Base-by-base conservation (phyloP, 2,329 filamentous ascomycete genomes). In the Neofusicoccum parvum region DNA sequence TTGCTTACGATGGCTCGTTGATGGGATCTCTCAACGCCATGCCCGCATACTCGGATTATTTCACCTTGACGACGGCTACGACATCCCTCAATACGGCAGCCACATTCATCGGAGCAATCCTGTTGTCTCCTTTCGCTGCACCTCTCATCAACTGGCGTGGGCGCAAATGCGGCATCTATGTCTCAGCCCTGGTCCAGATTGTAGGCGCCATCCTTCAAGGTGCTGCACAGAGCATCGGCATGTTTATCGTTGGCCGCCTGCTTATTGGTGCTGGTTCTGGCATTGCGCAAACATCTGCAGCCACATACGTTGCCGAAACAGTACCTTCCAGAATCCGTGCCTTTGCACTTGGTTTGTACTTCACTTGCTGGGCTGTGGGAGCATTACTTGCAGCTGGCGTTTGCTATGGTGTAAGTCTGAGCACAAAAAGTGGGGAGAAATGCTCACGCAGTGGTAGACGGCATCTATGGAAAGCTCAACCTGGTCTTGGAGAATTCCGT, bases 401-500 rank as follows among this genome's bases (percentile, higher is more conserved):
- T 15, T 59, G 62, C 32, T 67, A 67, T 53, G 65, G 65, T 37
- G 56, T 51, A 51, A 51, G 56, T 62, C 1, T 2, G 17, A 14
- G 3, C 23, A 17, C 17, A n/a, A 1, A 27, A 17, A 14, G 11
- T 15, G 20, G 4, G 46, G 23, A 32, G 12, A 49, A 10, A 34
- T 60, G n/a, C 27, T 56, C 17, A 48, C 60, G 6, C 11, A 15
- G 34, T 14, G 43, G 36, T 14, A 59, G 48, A 50, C 66, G 7
- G 48, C 39, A 9, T 2, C 43, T 15, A 39, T 65, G 39, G 46
- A 46, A 6, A 49, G 23, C 46, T 62, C 66, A 10, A 66, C 54
- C 6, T 68, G 66, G 66, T 45, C 64, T 3, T 82, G 80, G 81
- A 74, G 81, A 51, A 81, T 82, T 70, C 80, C 80, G 3, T 80